A percentile compares a stretch with the other conserved stretches of the same genome.
Conservation (phyloP, 495 filamentous ascomycete species). For the Aspergillus conjunctus region DNA sequence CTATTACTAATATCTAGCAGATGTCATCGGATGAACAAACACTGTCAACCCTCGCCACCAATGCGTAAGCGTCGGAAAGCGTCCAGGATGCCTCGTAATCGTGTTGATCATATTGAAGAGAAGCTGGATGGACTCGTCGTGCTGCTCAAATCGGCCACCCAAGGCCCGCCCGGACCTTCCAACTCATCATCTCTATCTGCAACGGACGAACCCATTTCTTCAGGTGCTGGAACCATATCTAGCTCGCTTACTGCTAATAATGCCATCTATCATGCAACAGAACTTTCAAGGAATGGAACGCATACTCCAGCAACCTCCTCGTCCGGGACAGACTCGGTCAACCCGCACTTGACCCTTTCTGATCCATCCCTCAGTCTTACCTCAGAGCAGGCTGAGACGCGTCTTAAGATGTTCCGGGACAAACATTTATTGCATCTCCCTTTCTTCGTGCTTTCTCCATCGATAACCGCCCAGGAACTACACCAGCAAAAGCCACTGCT, state of each 20-base stretch:
- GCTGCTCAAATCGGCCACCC: neutral
- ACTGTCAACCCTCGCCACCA: slow-evolving; percentile 11
- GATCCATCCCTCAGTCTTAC: neutral
- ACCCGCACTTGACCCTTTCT: neutral
- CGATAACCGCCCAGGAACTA: slow-evolving; percentile 8
- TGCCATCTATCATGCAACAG: neutral
- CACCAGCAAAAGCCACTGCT: slow-evolving; percentile 10
- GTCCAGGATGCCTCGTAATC: neutral
- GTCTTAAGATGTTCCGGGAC: slow-evolving; percentile 3
- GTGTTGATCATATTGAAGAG: slow-evolving; percentile 13
- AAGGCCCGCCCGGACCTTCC: neutral
- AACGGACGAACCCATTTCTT: neutral
- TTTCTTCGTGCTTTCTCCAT: neutral
- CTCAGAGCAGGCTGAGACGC: neutral
- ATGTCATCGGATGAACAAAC: slow-evolving; percentile 6
- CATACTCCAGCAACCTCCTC: neutral
- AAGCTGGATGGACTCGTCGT: slow-evolving; percentile 11
- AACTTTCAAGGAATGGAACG: neutral
- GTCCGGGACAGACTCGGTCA: neutral
- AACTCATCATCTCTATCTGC: neutral
- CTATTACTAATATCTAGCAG: slow-evolving; percentile 1
- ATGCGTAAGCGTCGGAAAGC: slow-evolving; percentile 2
- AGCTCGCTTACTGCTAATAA: neutral
- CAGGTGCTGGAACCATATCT: neutral
- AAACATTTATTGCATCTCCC: neutral